These are phyloP conservation scores for Asterochloris erici DNA, from an alignment of 139 green algal genomes.

Conservation along the genomic window DNA sequence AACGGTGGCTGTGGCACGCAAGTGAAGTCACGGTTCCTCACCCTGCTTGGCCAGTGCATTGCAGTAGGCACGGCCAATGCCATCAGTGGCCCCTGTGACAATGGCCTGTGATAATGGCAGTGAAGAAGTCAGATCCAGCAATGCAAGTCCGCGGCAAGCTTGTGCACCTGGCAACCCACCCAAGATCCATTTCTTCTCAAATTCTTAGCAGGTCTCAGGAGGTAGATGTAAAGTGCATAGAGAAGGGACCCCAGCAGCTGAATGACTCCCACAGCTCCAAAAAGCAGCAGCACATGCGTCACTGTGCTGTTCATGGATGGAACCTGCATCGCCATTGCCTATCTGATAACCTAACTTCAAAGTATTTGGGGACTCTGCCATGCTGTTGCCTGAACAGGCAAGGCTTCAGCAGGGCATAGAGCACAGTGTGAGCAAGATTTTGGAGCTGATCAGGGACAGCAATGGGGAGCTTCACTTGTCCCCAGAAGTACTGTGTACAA, in stretches of 20 bases:
- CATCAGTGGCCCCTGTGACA: slow-evolving; percentile 79
- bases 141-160: neutral
- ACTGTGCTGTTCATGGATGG: too few species aligned
- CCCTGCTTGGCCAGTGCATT: slow-evolving; percentile 55
- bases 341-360: too few species aligned
- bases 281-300: too few species aligned
- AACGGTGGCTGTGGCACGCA: neutral
- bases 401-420: too few species aligned
- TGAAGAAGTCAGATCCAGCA: slow-evolving; percentile 28
- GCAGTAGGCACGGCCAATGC: slow-evolving; percentile 72
- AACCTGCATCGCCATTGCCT: too few species aligned
- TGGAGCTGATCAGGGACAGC: too few species aligned
- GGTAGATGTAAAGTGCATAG: slow-evolving; percentile 34
- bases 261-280: neutral
- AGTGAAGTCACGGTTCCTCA: neutral
- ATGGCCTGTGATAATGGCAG: slow-evolving; percentile 54
- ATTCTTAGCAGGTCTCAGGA: slow-evolving; percentile 52
- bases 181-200: slow-evolving; percentile 49
- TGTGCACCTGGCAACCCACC: neutral
- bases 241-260: neutral
- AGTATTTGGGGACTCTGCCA: too few species aligned
- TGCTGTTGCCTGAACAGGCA: too few species aligned
- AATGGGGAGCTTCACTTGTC: too few species aligned
- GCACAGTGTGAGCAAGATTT: too few species aligned
- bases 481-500: too few species aligned